A percentile compares a stretch with the other conserved stretches of the same genome.
Evolutionary conservation across 2,329 filamentous ascomycete species (phyloP).

Genomic region (Botrytis fragariae): DNA sequence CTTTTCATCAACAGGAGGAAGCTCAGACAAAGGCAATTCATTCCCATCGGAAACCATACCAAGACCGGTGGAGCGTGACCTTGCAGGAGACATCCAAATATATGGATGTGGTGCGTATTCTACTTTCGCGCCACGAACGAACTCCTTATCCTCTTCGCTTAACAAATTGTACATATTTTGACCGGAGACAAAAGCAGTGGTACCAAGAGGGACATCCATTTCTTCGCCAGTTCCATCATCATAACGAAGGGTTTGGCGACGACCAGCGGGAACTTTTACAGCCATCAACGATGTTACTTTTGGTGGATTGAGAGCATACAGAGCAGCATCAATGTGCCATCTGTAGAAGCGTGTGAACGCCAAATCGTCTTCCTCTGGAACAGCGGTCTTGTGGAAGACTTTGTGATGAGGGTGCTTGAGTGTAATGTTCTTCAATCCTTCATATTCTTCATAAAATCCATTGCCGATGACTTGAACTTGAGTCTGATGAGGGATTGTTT

Average conservation of each 20-base stretch:
- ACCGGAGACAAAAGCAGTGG: constrained; percentile 71
- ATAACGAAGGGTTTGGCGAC: constrained; percentile 66
- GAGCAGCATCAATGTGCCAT: constrained; percentile 78
- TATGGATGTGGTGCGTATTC: constrained; percentile 80
- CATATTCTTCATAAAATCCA: constrained; percentile 65
- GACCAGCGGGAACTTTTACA: constrained; percentile 66
- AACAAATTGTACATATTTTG: constrained; percentile 69
- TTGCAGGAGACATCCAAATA: constrained; percentile 74
- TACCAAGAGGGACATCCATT: constrained; percentile 68
- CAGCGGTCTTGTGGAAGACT: constrained; percentile 67
- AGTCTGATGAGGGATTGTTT: constrained; percentile 76
- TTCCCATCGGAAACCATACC: constrained; percentile 66
- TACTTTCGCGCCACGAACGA: constrained; percentile 63
- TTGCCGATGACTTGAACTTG: constrained; percentile 81
- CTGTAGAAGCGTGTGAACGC: constrained; percentile 64
- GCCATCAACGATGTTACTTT: constrained; percentile 71
- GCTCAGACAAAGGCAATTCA: constrained; percentile 57
- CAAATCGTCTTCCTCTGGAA: constrained; percentile 61
- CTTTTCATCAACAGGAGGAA: constrained; percentile 62
- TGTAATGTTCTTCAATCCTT: constrained; percentile 65
- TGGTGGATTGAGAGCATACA: constrained; percentile 73
- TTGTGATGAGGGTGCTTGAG: constrained; percentile 74
- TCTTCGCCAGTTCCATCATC: constrained; percentile 68
- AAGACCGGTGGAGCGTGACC: constrained; percentile 64
- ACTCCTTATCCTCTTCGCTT: constrained; percentile 62